Conservation (phyloP, 495 filamentous ascomycete species). For the Hypoxylon subgilvum region DNA sequence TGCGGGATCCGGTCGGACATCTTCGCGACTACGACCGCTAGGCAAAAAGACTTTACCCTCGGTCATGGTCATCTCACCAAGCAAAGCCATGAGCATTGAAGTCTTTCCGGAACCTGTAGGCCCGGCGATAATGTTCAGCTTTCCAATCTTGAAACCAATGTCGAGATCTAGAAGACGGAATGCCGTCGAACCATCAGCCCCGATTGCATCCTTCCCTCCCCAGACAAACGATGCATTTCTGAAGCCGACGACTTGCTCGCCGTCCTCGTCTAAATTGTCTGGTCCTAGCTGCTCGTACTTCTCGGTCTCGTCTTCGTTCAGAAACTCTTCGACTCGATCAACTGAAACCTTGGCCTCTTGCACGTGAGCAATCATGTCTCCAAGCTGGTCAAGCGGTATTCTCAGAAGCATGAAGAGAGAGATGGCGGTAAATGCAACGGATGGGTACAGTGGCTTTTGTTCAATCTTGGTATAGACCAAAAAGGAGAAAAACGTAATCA, state of each 20-base stretch:
- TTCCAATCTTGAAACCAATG: slow-evolving; percentile 75
- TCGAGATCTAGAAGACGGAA: slow-evolving; percentile 86
- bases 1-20: slow-evolving; percentile 78
- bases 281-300: slow-evolving; percentile 87
- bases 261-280: slow-evolving; percentile 64
- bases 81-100: slow-evolving; percentile 90
- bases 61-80: slow-evolving; percentile 94
- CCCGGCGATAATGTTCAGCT: slow-evolving; percentile 89
- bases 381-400: slow-evolving; percentile 92
- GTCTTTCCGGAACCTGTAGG: slow-evolving; percentile 96
- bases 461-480: slow-evolving; percentile 91
- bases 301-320: slow-evolving; percentile 93
- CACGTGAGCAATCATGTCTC: slow-evolving; percentile 98
- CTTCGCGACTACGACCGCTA: slow-evolving; percentile 79
- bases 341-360: slow-evolving; percentile 97
- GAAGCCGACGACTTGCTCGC: slow-evolving; percentile 77
- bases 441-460: slow-evolving; percentile 85
- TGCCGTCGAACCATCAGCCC: slow-evolving; percentile 63
- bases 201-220: slow-evolving; percentile 72
- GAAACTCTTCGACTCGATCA: slow-evolving; percentile 93
- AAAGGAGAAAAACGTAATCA: slow-evolving; percentile 97
- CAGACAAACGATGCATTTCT: slow-evolving; percentile 84
- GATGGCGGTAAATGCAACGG: slow-evolving; percentile 93
- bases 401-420: slow-evolving; percentile 96
- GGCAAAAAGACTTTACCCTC: slow-evolving; percentile 83